Base-by-base conservation (phyloP, 257 asterid genomes). In the Eucommia ulmoides region DNA sequence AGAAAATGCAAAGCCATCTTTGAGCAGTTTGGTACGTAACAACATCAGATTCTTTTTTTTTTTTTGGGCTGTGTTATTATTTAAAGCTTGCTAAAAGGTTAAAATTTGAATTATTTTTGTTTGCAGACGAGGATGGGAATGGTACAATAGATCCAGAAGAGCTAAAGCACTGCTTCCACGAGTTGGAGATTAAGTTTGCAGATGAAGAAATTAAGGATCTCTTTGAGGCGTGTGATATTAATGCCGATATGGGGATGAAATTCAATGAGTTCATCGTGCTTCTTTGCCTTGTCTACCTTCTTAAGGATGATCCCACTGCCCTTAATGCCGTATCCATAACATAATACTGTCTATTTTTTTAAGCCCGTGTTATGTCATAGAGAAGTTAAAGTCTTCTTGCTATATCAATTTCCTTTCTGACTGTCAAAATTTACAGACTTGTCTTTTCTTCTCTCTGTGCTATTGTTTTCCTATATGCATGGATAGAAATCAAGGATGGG, bases 211-310 rank as follows among this genome's bases (percentile, higher is more conserved):
- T 80, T 51, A 61, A 60, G 22, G 97, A 79, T 54, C 81, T 88
- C 44, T 88, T 88, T 55, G 70, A 72, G 68, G 95, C 83, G 1
- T 88, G 95, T 56, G 97, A 88, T 70, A 72, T 88, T 63, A 88
- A 79, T 46, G 83, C 76, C 9, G 87, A 84, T 61, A 77, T 64
- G 84, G 75, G 71, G 44, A 79, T 88, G 52, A 73, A 63, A 25
- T 88, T 88, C 80, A 82, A 76, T 7, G 97, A 88, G 55, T 88
- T 88, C 69, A 74, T 88, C 15, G 97, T 88, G 60, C 93, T 88
- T 62, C 92, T 88, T 23, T 88, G 95, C 67, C 92, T 88, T 12
- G 93, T 84, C 56, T 78, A 84, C 77, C 93, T 88, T 65, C 76
- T 88, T 56, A 72, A 80, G 81, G 83, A 84, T 55, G 87, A 70